phyloP scores from a whole-genome alignment of 2,329 filamentous ascomycete species.

The Hymenoscyphus linearis region DNA sequence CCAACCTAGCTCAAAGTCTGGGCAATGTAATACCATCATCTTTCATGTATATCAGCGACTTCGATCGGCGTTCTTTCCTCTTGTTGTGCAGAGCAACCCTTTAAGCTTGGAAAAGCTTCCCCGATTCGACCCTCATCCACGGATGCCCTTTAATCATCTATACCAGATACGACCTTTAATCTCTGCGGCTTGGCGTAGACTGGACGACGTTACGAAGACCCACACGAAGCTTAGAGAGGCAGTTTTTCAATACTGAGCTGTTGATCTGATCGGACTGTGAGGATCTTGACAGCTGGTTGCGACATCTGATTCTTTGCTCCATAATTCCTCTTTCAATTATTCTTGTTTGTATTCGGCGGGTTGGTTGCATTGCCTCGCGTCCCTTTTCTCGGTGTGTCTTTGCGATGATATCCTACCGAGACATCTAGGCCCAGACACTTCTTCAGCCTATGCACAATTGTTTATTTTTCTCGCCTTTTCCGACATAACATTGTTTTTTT shows the following conservation, averaged over 20 bases:
- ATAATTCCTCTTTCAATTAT: constrained; percentile 39
- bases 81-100: constrained; percentile 23
- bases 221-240: constrained; percentile 34
- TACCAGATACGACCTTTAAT: constrained; percentile 39
- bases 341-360: constrained; percentile 33
- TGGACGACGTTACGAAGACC: constrained; percentile 45
- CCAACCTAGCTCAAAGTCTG: constrained; percentile 72
- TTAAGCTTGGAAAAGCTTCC: constrained; percentile 16
- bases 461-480: constrained; percentile 21
- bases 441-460: constrained; percentile 15
- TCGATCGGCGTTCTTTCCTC: constrained; percentile 21
- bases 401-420: constrained; percentile 34
- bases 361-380: constrained; percentile 31
- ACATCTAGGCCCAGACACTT: constrained; percentile 28
- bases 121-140: constrained; percentile 17
- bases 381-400: constrained; percentile 28
- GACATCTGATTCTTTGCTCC: constrained; percentile 36
- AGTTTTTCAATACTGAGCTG: constrained; percentile 30
- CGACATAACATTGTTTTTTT: constrained; percentile 15
- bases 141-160: constrained; percentile 35
- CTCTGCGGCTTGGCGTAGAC: constrained; percentile 38
- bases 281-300: constrained; percentile 22
- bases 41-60: constrained; percentile 14
- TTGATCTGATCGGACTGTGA: constrained; percentile 19
- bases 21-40: constrained; percentile 46